phyloP scores from a whole-genome alignment of 768 basidiomycete species.

The Mycena albidolilacea region DNA sequence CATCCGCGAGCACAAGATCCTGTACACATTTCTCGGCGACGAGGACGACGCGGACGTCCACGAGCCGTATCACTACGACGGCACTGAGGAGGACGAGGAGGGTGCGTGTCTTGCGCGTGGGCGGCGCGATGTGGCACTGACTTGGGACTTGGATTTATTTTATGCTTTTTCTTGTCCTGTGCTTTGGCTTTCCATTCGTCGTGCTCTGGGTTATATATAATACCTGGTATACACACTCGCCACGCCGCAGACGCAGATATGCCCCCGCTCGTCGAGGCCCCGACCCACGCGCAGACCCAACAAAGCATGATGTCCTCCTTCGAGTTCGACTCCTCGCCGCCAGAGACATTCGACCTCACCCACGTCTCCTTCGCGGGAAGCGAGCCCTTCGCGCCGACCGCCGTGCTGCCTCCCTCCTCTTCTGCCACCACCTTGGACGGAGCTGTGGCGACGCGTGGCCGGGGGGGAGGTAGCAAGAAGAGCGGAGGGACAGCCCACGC shows the following conservation, averaged over 20 bases:
- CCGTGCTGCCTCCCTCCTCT: not conserved
- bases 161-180: conserved; percentile 12
- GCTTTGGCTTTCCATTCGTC: not conserved
- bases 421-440: not conserved
- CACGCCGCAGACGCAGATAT: conserved; percentile 29
- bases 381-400: conserved; percentile 10
- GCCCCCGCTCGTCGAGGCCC: conserved; percentile 39
- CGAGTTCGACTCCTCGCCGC: conserved; percentile 24
- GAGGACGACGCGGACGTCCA: conserved; percentile 31
- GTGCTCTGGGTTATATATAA: not conserved
- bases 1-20: conserved; percentile 35
- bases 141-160: not conserved
- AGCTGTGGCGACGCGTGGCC: too few relatives aligned
- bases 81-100: conserved; percentile 20
- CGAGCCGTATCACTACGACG: not conserved
- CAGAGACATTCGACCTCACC: conserved; percentile 17
- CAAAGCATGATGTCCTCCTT: conserved; percentile 39
- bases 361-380: conserved; percentile 17
- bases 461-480: too few relatives aligned
- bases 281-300: conserved; percentile 22
- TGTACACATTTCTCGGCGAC: conserved; percentile 39
- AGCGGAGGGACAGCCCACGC: too few relatives aligned
- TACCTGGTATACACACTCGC: not conserved
- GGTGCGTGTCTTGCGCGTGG: conserved; percentile 13
- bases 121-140: not conserved